Percentiles rank a stretch among this genome's conserved stretches.
phyloP scores from a whole-genome alignment of 495 filamentous ascomycete genomes.

The Neurospora tetraspora region DNA sequence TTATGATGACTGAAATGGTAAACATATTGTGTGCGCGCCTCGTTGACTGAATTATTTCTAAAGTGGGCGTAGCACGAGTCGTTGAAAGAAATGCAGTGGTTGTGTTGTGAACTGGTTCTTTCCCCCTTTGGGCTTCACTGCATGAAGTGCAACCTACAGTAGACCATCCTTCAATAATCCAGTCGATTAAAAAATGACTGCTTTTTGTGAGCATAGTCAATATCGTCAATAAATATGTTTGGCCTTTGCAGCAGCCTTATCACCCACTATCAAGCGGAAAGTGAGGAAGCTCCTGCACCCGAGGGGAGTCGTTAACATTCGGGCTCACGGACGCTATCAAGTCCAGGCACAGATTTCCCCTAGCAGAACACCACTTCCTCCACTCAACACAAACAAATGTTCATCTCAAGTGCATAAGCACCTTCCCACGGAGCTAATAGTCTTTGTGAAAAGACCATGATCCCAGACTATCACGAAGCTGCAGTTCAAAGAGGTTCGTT shows the following conservation, averaged over 20 bases:
- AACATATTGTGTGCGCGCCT: background rate
- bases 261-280: background rate
- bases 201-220: too few species aligned
- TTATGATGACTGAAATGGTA: background rate
- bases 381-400: background rate
- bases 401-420: background rate
- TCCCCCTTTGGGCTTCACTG: too few species aligned
- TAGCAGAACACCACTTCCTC: background rate
- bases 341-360: background rate
- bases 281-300: background rate
- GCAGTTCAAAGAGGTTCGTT: background rate
- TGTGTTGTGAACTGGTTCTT: too few species aligned
- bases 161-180: too few species aligned
- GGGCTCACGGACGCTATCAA: background rate
- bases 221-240: too few species aligned
- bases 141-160: too few species aligned
- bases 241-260: too few species aligned
- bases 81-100: too few species aligned
- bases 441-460: background rate
- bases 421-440: background rate
- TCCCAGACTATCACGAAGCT: background rate
- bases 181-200: too few species aligned
- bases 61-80: too few species aligned
- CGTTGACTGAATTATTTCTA: too few species aligned
- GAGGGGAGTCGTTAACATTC: background rate